These are phyloP conservation scores for Verticillium albo-atrum DNA, from an alignment of 2,329 filamentous ascomycete species.

Conservation along the genomic window DNA sequence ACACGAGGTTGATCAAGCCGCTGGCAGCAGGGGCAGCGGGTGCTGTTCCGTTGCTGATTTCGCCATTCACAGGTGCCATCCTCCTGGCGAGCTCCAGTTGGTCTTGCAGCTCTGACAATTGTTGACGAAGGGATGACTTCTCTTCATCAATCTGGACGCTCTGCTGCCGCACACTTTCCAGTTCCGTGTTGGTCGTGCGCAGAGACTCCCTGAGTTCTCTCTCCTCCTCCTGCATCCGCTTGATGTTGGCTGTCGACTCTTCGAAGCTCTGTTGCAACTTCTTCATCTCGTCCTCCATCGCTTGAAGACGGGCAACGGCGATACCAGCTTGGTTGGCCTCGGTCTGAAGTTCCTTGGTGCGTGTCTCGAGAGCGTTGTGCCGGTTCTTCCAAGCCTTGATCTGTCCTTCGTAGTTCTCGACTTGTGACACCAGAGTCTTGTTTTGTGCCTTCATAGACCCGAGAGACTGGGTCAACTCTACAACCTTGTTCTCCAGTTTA, in stretches of 20 bases:
- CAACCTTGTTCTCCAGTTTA: conserved; percentile 99
- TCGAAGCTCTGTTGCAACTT: conserved; percentile 85
- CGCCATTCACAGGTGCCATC: conserved; percentile 68
- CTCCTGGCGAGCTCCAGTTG: conserved; percentile 85
- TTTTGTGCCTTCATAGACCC: conserved; percentile 93
- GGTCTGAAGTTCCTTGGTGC: conserved; percentile 89
- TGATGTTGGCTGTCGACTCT: conserved; percentile 85
- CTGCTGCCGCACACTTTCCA: conserved; percentile 72
- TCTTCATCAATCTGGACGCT: conserved; percentile 77
- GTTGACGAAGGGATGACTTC: conserved; percentile 79
- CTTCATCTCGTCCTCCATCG: conserved; percentile 94
- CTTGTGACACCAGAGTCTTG: conserved; percentile 79
- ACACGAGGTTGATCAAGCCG: conserved; percentile 93
- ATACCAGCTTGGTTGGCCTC: conserved; percentile 98
- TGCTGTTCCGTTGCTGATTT: conserved; percentile 30
- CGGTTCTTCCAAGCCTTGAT: conserved; percentile 94
- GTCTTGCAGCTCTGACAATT: conserved; percentile 85
- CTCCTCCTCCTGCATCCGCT: conserved; percentile 92
- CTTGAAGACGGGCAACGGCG: conserved; percentile 80
- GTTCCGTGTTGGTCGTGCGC: conserved; percentile 71
- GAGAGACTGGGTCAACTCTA: conserved; percentile 91
- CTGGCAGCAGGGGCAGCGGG: conserved; percentile 51
- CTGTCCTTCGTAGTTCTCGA: conserved; percentile 94
- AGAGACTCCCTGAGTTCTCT: conserved; percentile 79
- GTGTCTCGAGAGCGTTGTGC: conserved; percentile 82